These are phyloP conservation scores for Cryptococcus sp. DNA, from an alignment of 1,284 basidiomycete species.

Conservation along the genomic window DNA sequence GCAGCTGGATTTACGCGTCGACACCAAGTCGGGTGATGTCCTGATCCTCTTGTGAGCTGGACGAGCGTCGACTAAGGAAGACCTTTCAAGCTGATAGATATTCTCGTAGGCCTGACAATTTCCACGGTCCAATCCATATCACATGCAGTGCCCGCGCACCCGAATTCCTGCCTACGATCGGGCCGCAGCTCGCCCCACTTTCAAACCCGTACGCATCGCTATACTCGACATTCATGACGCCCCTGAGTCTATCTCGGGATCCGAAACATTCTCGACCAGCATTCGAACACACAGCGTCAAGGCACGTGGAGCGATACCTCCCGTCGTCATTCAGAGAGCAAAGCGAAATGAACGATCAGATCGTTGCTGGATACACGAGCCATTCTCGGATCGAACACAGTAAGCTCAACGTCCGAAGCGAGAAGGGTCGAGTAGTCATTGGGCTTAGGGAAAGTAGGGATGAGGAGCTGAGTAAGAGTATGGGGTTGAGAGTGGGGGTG, in stretches of 20 bases:
- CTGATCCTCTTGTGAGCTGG: conserved; percentile 38
- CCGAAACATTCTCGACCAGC: conserved; percentile 6
- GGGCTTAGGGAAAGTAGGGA: conserved; percentile 33
- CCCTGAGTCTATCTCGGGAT: conserved; percentile 16
- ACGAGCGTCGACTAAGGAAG: background rate
- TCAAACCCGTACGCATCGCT: conserved; percentile 32
- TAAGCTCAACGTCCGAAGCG: conserved; percentile 31
- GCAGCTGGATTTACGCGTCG: conserved; percentile 36
- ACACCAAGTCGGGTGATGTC: conserved; percentile 43
- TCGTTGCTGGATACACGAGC: conserved; percentile 21
- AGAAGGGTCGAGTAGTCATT: conserved; percentile 35
- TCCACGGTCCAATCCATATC: conserved; percentile 38
- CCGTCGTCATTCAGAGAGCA: conserved; percentile 30
- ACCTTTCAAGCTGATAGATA: background rate
- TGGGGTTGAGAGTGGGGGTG: conserved; percentile 34
- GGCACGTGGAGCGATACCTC: conserved; percentile 29
- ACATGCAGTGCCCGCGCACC: conserved; percentile 27
- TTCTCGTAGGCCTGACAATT: conserved; percentile 31
- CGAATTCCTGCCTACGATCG: conserved; percentile 25
- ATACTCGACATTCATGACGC: conserved; percentile 40
- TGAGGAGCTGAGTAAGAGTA: conserved; percentile 21
- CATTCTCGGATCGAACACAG: conserved; percentile 27
- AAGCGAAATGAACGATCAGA: conserved; percentile 35
- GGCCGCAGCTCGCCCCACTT: conserved; percentile 25
- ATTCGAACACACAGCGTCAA: conserved; percentile 23